Percentiles rank a stretch among this genome's conserved stretches.
These are phyloP conservation scores for Alternaria dauci DNA, from an alignment of 2,329 filamentous ascomycete species.

Conservation along the genomic window DNA sequence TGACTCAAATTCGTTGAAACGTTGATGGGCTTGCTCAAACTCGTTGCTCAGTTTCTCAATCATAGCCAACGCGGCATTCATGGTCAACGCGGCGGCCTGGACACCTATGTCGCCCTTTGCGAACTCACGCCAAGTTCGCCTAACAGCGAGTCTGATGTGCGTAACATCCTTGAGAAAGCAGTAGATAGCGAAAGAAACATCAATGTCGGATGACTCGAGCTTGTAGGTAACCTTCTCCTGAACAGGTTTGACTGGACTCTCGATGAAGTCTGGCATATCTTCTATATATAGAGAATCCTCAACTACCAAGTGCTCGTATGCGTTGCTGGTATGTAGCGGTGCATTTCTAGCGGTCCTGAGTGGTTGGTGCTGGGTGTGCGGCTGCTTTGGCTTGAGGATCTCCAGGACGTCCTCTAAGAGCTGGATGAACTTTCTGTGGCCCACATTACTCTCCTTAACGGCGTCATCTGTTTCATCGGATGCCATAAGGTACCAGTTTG, in stretches of 20 bases:
- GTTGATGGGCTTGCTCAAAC: background rate
- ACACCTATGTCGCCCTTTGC: conserved; percentile 39
- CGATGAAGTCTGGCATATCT: background rate
- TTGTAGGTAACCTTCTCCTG: conserved; percentile 1
- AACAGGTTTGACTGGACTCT: background rate
- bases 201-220: background rate
- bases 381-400: background rate
- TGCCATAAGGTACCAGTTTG: background rate
- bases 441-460: background rate
- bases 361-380: background rate
- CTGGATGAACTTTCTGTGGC: background rate
- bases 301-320: background rate
- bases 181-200: conserved; percentile 24
- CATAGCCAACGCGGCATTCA: conserved; percentile 38
- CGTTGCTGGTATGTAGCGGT: background rate
- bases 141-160: conserved; percentile 42
- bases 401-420: background rate
- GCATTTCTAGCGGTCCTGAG: background rate
- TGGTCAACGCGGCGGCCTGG: conserved; percentile 43
- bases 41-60: background rate
- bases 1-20: background rate
- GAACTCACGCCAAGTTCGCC: conserved; percentile 43
- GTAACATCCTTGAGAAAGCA: conserved; percentile 44
- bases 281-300: background rate
- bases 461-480: background rate